Conservation (phyloP, 305 asterid species). For the Rubia balearica region DNA sequence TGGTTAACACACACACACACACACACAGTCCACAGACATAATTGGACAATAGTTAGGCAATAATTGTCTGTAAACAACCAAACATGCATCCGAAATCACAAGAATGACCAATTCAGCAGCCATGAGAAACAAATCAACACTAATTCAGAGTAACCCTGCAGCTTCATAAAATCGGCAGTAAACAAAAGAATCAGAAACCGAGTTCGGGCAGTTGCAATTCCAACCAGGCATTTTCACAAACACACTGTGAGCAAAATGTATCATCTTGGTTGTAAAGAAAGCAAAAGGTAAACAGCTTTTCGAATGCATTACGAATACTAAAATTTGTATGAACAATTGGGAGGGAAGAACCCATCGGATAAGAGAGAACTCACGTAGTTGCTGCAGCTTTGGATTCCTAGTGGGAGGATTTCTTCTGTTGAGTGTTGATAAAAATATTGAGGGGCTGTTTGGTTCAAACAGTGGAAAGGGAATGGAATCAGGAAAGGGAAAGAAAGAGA, state of each 20-base stretch:
- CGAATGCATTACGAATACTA: not conserved
- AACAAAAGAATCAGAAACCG: not conserved
- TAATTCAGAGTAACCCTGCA: not conserved
- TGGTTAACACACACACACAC: not conserved
- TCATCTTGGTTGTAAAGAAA: not conserved
- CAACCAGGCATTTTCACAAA: slow-evolving; percentile 1
- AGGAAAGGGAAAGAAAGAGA: no score
- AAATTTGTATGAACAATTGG: not conserved
- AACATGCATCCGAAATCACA: not conserved
- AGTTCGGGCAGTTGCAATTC: not conserved
- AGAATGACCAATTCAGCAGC: not conserved
- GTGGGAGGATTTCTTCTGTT: no score
- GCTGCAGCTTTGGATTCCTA: not conserved
- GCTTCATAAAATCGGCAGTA: not conserved
- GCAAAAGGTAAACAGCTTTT: not conserved
- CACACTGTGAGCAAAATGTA: not conserved
- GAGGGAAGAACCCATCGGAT: not conserved
- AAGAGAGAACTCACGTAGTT: not conserved
- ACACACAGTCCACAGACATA: not conserved
- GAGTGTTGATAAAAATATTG: no score
- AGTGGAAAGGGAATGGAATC: no score
- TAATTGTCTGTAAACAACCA: not conserved
- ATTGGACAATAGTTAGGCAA: not conserved
- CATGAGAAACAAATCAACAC: not conserved
- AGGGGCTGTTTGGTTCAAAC: no score